Conservation (phyloP, 78 protist genomes). For the Dictyostelium discoideum region DNA sequence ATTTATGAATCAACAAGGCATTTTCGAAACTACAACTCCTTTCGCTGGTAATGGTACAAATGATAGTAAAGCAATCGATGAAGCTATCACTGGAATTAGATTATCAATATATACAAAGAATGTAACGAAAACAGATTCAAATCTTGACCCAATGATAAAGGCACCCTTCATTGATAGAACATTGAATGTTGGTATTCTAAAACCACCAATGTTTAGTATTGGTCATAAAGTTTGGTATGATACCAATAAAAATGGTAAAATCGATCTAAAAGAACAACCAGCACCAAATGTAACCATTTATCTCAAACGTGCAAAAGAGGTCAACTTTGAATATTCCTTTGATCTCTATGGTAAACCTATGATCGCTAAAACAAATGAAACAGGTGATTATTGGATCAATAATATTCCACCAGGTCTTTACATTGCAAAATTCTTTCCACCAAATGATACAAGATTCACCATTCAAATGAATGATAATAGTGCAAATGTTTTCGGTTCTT, state of each 20-base stretch:
- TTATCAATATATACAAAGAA: not conserved
- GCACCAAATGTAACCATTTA: not conserved
- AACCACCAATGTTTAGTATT: not conserved
- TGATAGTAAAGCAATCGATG: slow-evolving; percentile 35
- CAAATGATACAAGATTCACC: not conserved
- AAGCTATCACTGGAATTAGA: not conserved
- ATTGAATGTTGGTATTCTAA: slow-evolving; percentile 5
- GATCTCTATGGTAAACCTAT: slow-evolving; percentile 3
- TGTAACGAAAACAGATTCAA: not conserved
- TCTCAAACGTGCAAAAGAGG: not conserved
- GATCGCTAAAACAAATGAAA: slow-evolving; percentile 3
- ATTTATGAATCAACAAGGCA: not conserved
- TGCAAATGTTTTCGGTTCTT: slow-evolving; percentile 19
- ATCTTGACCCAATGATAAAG: not conserved
- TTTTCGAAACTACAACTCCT: not conserved
- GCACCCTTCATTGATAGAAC: not conserved
- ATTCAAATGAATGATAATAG: not conserved
- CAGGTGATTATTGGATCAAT: slow-evolving; percentile 44
- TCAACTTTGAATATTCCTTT: not conserved
- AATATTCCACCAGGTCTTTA: slow-evolving; percentile 26
- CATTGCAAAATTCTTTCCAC: slow-evolving; percentile 12
- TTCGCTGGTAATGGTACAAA: slow-evolving; percentile 24
- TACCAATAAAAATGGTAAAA: slow-evolving; percentile 11
- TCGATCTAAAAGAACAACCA: slow-evolving; percentile 16
- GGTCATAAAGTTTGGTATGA: slow-evolving; percentile 54